Percentiles rank a stretch among this genome's conserved stretches.
These are phyloP conservation scores for Omphalotus guepiniiformis DNA, from an alignment of 768 basidiomycete species.

Conservation along the genomic window DNA sequence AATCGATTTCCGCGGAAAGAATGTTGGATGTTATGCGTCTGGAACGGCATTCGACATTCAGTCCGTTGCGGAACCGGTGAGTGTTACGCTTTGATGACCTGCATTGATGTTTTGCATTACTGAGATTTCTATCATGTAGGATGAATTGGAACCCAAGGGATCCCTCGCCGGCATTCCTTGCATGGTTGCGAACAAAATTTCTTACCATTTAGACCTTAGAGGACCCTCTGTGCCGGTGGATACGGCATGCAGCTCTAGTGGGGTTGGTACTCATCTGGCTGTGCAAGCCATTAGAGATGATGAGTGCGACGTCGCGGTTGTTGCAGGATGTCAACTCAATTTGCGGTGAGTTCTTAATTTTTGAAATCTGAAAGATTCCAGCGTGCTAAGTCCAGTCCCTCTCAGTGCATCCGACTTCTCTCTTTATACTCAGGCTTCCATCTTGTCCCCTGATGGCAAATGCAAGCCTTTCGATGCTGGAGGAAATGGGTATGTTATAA, in stretches of 20 bases:
- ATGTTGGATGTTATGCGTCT: slow-evolving; percentile 35
- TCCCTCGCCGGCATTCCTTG: slow-evolving; percentile 29
- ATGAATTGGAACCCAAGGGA: slow-evolving; percentile 28
- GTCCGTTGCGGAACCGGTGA: slow-evolving; percentile 25
- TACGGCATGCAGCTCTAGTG: slow-evolving; percentile 42
- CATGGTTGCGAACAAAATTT: slow-evolving; percentile 37
- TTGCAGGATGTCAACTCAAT: slow-evolving; percentile 41
- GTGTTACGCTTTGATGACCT: background rate
- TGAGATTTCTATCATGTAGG: slow-evolving; percentile 18
- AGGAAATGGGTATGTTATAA: slow-evolving; percentile 25
- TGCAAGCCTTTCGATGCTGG: slow-evolving; percentile 32
- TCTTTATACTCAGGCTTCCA: slow-evolving; percentile 32
- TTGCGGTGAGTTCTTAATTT: slow-evolving; percentile 24
- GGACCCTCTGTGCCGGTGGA: slow-evolving; percentile 49
- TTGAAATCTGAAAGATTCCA: background rate
- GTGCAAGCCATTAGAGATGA: slow-evolving; percentile 37
- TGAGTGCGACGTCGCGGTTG: slow-evolving; percentile 44
- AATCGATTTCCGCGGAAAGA: slow-evolving; percentile 31
- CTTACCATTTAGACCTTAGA: slow-evolving; percentile 34
- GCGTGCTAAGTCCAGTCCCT: too few relatives aligned
- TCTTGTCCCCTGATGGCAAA: slow-evolving; percentile 32
- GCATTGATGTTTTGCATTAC: background rate
- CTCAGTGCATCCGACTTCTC: slow-evolving; percentile 21
- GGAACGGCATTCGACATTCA: slow-evolving; percentile 22
- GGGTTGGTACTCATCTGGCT: slow-evolving; percentile 44